A percentile compares a stretch with the other conserved stretches of the same genome.
Conservation (phyloP, 169 alveolate species). For the Eimeria brunetti region DNA sequence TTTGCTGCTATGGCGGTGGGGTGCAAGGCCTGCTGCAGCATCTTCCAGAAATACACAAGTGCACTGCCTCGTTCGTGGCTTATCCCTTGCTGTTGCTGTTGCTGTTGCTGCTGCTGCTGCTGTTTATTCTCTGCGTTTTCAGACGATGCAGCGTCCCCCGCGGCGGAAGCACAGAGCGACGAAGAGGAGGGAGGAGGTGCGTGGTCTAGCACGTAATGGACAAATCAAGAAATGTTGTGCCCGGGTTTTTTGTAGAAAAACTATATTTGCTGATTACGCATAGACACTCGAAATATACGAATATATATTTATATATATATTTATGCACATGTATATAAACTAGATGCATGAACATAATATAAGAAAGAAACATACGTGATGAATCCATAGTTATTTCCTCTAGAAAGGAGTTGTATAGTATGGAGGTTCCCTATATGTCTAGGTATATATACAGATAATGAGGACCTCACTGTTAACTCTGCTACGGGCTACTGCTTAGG, state of each 20-base stretch:
- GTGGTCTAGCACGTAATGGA: neutral
- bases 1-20: neutral
- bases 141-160: neutral
- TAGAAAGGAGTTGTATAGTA: no score
- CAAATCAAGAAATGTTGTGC: neutral
- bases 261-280: no score
- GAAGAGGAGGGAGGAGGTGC: slow-evolving; percentile 60
- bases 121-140: neutral
- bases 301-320: no score
- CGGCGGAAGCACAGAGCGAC: slow-evolving; percentile 27
- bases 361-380: neutral
- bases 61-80: neutral
- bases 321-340: neutral
- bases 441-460: no score
- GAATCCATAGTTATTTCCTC: no score
- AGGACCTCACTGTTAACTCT: no score
- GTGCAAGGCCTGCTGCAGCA: neutral
- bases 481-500: no score
- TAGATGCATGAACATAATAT: neutral
- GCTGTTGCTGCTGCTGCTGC: neutral
- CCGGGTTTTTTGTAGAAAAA: neutral
- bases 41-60: neutral
- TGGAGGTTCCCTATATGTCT: no score
- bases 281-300: no score
- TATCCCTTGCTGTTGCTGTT: no score